Percentiles rank a stretch among this genome's conserved stretches.
Evolutionary conservation across 768 basidiomycete genomes (phyloP).

Genomic region (Fistulinella prunicolor): DNA sequence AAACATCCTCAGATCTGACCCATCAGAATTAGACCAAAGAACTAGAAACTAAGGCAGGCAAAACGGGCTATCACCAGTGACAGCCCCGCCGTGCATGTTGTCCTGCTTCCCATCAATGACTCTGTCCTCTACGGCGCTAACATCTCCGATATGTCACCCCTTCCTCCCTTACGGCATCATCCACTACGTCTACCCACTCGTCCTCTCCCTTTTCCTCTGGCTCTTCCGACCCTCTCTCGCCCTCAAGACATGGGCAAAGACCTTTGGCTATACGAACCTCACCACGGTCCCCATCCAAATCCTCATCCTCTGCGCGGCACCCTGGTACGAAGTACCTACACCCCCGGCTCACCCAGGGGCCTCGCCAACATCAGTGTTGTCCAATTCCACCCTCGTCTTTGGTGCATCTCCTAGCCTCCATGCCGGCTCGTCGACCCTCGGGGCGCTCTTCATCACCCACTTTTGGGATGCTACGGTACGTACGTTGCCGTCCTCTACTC

Average conservation of each 20-base stretch:
- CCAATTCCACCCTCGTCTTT: slow-evolving; percentile 88
- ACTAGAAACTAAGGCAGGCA: too few relatives aligned
- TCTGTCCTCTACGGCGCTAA: slow-evolving; percentile 96
- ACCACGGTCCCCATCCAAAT: slow-evolving; percentile 86
- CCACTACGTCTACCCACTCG: slow-evolving; percentile 85
- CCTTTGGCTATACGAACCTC: slow-evolving; percentile 93
- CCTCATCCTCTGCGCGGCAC: slow-evolving; percentile 87
- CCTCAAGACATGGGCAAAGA: slow-evolving; percentile 79
- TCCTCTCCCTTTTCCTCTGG: slow-evolving; percentile 85
- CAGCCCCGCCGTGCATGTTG: slow-evolving; percentile 88
- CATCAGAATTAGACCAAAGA: too few relatives aligned
- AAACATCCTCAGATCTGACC: too few relatives aligned
- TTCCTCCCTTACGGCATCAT: slow-evolving; percentile 93
- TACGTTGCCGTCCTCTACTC: slow-evolving; percentile 90
- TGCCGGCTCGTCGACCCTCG: slow-evolving; percentile 85
- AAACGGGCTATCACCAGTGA: too few relatives aligned
- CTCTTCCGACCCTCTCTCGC: slow-evolving; percentile 80
- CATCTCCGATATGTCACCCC: slow-evolving; percentile 93
- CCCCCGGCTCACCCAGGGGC: slow-evolving; percentile 92
- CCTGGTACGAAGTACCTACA: slow-evolving; percentile 99
- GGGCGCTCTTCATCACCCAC: slow-evolving; percentile 89
- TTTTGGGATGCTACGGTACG: slow-evolving; percentile 84
- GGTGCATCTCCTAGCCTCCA: slow-evolving; percentile 97
- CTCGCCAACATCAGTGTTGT: slow-evolving; percentile 89
- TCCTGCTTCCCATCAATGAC: slow-evolving; percentile 91